Evolutionary conservation across 2,329 filamentous ascomycete species (phyloP).

Genomic region (Beauveria asiatica): DNA sequence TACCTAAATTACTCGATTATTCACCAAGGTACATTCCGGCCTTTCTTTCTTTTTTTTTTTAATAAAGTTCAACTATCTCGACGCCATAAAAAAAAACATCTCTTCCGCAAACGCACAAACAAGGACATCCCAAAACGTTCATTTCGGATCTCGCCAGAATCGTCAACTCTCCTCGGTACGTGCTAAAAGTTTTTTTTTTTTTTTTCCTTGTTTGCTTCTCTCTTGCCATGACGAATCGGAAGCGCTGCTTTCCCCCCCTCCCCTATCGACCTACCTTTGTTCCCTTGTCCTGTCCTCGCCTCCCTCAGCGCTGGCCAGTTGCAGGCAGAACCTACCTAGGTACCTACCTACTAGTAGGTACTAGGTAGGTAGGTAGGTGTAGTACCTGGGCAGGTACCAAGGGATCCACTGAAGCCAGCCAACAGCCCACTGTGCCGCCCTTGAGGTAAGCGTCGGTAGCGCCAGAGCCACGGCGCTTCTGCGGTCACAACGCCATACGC

Average conservation of each 20-base stretch:
- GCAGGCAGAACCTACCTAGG: too few species aligned
- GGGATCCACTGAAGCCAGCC: not conserved
- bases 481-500: not conserved
- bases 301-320: not conserved
- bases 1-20: conserved; percentile 5
- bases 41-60: not conserved
- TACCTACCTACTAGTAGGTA: too few species aligned
- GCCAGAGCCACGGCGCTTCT: not conserved
- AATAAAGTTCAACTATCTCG: not conserved
- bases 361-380: too few species aligned
- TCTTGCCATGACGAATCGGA: not conserved
- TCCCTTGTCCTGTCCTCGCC: not conserved
- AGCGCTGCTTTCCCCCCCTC: not conserved
- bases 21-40: not conserved
- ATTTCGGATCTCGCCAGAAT: not conserved
- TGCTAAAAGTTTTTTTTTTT: not conserved
- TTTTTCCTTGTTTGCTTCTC: not conserved
- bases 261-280: not conserved
- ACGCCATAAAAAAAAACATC: not conserved
- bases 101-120: not conserved
- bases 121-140: not conserved
- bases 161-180: not conserved
- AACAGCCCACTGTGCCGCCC: not conserved
- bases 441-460: not conserved
- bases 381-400: not conserved